Evolutionary conservation across 495 filamentous ascomycete species (phyloP).

Genomic region (Penicillium manginii): DNA sequence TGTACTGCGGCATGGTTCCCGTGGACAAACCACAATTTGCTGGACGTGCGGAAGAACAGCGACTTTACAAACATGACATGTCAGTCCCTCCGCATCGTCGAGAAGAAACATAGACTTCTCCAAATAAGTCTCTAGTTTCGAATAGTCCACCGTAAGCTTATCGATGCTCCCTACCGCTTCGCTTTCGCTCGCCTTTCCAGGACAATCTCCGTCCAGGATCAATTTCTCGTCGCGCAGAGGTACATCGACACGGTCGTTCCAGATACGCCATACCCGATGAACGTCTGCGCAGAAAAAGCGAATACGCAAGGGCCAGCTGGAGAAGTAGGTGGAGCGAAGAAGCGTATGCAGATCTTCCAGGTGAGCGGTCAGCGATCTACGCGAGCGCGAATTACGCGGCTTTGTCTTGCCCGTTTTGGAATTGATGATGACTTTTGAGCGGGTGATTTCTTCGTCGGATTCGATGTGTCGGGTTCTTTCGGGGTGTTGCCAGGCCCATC

Average conservation of each 20-base stretch:
- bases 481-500: constrained; percentile 92
- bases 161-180: constrained; percentile 42
- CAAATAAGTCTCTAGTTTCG: constrained; percentile 64
- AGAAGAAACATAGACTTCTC: constrained; percentile 71
- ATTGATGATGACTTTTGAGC: constrained; percentile 10
- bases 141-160: constrained; percentile 68
- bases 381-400: constrained; percentile 50
- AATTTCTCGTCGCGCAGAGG: constrained; percentile 56
- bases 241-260: constrained; percentile 53
- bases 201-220: constrained; percentile 55
- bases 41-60: constrained; percentile 50
- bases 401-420: constrained; percentile 28
- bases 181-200: constrained; percentile 8
- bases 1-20: constrained; percentile 63
- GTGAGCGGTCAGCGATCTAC: constrained; percentile 60
- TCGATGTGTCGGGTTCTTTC: constrained; percentile 75
- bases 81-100: constrained; percentile 56
- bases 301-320: constrained; percentile 77
- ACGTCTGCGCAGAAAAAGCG: constrained; percentile 80
- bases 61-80: constrained; percentile 67
- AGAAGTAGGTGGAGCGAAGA: constrained; percentile 75
- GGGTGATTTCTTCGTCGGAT: constrained; percentile 38
- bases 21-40: constrained; percentile 71
- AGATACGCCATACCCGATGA: constrained; percentile 65
- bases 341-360: constrained; percentile 79